A percentile compares a stretch with the other conserved stretches of the same genome.
These are phyloP conservation scores for Podaxis pistillaris DNA, from an alignment of 768 basidiomycete species.

Conservation along the genomic window DNA sequence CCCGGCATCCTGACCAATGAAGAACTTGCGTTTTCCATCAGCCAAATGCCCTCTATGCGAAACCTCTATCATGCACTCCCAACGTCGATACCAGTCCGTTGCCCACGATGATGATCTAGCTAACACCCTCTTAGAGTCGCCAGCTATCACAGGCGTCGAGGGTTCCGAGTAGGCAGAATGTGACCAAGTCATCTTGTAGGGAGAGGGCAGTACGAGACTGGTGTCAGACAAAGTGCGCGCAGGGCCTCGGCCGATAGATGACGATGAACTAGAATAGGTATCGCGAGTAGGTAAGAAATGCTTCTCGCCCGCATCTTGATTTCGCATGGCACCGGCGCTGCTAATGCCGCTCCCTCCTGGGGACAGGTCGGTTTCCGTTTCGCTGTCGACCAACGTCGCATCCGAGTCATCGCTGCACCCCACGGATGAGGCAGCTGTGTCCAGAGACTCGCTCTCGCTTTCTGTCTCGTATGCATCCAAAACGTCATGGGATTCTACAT, in stretches of 20 bases:
- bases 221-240: neutral
- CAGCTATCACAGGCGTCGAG: constrained; percentile 11
- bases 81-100: constrained; percentile 51
- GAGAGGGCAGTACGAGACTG: neutral
- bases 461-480: constrained; percentile 19
- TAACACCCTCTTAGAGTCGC: constrained; percentile 16
- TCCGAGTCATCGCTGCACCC: constrained; percentile 52
- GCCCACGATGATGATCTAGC: constrained; percentile 31
- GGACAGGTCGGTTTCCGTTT: constrained; percentile 33
- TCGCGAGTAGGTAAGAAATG: neutral
- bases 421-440: constrained; percentile 29
- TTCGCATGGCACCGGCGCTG: neutral
- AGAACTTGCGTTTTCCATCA: neutral
- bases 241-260: neutral
- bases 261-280: neutral
- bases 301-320: neutral
- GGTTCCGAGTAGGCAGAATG: constrained; percentile 11
- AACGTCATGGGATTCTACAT: neutral
- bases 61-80: constrained; percentile 50
- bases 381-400: constrained; percentile 53
- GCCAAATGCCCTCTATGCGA: constrained; percentile 27
- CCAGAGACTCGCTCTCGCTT: constrained; percentile 26
- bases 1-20: constrained; percentile 1
- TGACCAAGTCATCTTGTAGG: constrained; percentile 1
- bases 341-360: neutral